Evolutionary conservation across 768 basidiomycete species (phyloP).

Genomic region (Fibroporia radiculosa): DNA sequence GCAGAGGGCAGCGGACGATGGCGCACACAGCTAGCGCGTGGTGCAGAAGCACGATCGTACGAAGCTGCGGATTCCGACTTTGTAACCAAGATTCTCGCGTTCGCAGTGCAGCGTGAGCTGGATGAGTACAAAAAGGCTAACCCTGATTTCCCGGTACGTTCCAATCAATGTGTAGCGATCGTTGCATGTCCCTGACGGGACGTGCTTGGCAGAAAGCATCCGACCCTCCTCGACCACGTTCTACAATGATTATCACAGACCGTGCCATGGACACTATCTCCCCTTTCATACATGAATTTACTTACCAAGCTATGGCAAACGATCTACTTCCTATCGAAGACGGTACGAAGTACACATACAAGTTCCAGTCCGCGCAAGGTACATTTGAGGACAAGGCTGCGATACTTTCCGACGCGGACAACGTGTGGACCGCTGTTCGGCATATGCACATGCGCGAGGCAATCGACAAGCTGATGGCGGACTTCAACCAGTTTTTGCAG

Average conservation of each 20-base stretch:
- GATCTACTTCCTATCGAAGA: constrained; percentile 87
- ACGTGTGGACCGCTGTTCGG: constrained; percentile 86
- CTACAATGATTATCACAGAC: constrained; percentile 86
- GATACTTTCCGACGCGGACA: constrained; percentile 77
- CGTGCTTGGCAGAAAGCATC: constrained; percentile 36
- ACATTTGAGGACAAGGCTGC: constrained; percentile 85
- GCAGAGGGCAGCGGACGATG: constrained; percentile 59
- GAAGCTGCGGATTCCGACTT: constrained; percentile 71
- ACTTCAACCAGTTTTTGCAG: constrained; percentile 90
- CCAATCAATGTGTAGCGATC: constrained; percentile 2
- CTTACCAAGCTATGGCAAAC: constrained; percentile 98
- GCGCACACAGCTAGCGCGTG: constrained; percentile 76
- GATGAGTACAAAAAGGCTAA: constrained; percentile 86
- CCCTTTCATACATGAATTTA: constrained; percentile 94
- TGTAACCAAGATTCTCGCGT: constrained; percentile 74
- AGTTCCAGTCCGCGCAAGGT: constrained; percentile 85
- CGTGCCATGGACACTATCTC: constrained; percentile 92
- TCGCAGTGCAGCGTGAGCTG: constrained; percentile 73
- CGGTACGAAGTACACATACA: constrained; percentile 83
- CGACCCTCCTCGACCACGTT: constrained; percentile 53
- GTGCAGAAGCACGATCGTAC: constrained; percentile 57
- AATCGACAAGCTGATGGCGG: constrained; percentile 92
- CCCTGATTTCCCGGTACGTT: constrained; percentile 77
- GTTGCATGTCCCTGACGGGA: not conserved
- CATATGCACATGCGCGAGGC: constrained; percentile 99